Conservation (phyloP, 2,329 filamentous ascomycete species). For the Parastagonospora nodorum region DNA sequence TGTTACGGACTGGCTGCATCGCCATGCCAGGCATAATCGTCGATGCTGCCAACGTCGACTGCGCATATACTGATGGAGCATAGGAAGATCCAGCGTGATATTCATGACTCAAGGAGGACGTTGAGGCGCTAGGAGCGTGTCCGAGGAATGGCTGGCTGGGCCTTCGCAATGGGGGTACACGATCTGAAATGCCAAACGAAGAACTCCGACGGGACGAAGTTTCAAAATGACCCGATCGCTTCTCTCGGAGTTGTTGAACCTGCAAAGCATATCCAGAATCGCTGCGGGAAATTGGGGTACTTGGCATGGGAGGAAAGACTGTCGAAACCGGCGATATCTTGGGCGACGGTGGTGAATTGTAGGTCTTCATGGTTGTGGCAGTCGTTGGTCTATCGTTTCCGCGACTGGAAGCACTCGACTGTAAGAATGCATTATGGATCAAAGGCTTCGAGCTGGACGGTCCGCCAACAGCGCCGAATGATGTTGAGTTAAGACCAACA, state of each 20-base stretch:
- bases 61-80: slow-evolving; percentile 81
- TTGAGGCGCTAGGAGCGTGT: slow-evolving; percentile 67
- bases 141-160: slow-evolving; percentile 70
- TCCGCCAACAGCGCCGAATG: slow-evolving; percentile 74
- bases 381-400: slow-evolving; percentile 72
- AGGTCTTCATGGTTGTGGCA: slow-evolving; percentile 41
- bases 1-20: slow-evolving; percentile 77
- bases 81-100: slow-evolving; percentile 61
- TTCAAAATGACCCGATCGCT: slow-evolving; percentile 91
- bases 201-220: slow-evolving; percentile 5
- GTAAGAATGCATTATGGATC: slow-evolving; percentile 89
- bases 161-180: slow-evolving; percentile 67
- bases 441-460: slow-evolving; percentile 61
- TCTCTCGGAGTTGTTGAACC: slow-evolving; percentile 79
- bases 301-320: slow-evolving; percentile 75
- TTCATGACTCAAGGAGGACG: slow-evolving; percentile 63
- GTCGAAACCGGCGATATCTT: slow-evolving; percentile 75
- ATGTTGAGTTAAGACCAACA: slow-evolving; percentile 85
- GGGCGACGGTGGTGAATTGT: slow-evolving; percentile 61
- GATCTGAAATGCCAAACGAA: slow-evolving; percentile 71
- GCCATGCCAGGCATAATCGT: slow-evolving; percentile 87
- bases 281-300: slow-evolving; percentile 81
- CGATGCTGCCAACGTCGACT: slow-evolving; percentile 82
- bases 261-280: slow-evolving; percentile 91
- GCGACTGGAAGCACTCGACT: slow-evolving; percentile 69